Evolutionary conservation across 2,329 filamentous ascomycete genomes (phyloP).

Genomic region (Fusarium sp.): DNA sequence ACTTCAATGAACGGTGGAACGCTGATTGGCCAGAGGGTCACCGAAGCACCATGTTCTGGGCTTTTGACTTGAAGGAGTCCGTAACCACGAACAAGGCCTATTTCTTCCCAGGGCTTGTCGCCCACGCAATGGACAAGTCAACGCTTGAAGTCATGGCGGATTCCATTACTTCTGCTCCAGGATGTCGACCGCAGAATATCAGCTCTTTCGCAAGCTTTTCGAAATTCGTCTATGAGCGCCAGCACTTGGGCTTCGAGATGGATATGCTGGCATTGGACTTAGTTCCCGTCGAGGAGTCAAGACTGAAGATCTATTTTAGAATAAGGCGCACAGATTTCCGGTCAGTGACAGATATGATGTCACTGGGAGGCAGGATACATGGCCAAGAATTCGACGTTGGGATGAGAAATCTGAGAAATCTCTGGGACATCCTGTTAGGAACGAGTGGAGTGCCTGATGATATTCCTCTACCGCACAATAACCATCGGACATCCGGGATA

Average conservation of each 20-base stretch:
- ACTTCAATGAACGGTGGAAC: background rate
- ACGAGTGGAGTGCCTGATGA: background rate
- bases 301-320: conserved; percentile 51
- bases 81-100: background rate
- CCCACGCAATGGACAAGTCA: background rate
- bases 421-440: conserved; percentile 35
- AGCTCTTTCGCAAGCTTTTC: background rate
- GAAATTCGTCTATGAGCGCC: background rate
- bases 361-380: conserved; percentile 31
- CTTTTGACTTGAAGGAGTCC: background rate
- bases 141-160: conserved; percentile 7
- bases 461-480: conserved; percentile 9
- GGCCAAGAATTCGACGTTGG: conserved; percentile 12
- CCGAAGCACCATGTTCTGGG: background rate
- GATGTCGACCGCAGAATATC: background rate
- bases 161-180: conserved; percentile 30
- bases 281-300: conserved; percentile 38
- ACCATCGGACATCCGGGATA: conserved; percentile 47
- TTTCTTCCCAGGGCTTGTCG: background rate
- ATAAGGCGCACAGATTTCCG: conserved; percentile 43
- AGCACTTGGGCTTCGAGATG: background rate
- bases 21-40: background rate
- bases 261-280: conserved; percentile 49
- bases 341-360: conserved; percentile 40
- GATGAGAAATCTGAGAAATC: conserved; percentile 14